Percentiles rank a stretch among this genome's conserved stretches.
These are phyloP conservation scores for Ceratocystis destructans DNA, from an alignment of 2,329 filamentous ascomycete genomes.

Conservation along the genomic window DNA sequence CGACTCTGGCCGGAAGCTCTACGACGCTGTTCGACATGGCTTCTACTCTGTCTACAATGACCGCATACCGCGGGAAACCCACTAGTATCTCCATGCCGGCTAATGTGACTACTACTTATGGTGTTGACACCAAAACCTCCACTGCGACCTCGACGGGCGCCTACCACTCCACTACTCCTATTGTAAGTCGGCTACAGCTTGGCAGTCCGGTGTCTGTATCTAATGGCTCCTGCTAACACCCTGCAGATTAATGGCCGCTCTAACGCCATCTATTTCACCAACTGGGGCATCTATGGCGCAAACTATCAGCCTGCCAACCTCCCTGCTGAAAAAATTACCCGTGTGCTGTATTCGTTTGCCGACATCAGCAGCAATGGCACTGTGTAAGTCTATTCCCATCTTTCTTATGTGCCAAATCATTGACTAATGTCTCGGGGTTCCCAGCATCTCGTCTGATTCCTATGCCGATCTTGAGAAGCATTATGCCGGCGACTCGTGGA, in stretches of 20 bases:
- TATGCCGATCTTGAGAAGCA: constrained; percentile 54
- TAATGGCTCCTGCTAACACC: not conserved
- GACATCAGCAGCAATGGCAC: constrained; percentile 20
- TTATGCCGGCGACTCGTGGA: constrained; percentile 50
- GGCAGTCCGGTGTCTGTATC: not conserved
- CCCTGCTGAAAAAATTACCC: constrained; percentile 52
- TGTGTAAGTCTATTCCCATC: constrained; percentile 21
- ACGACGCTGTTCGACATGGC: not conserved
- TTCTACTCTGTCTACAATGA: not conserved
- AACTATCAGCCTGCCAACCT: constrained; percentile 58
- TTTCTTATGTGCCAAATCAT: not conserved
- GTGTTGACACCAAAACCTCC: not conserved
- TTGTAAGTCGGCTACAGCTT: not conserved
- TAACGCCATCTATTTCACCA: constrained; percentile 41
- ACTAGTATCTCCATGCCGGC: not conserved
- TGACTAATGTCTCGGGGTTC: constrained; percentile 19
- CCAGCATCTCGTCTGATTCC: constrained; percentile 41
- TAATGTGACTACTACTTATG: not conserved
- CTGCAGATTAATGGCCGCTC: constrained; percentile 1
- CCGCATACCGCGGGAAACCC: not conserved
- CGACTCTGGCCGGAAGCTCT: not conserved
- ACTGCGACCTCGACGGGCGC: not conserved
- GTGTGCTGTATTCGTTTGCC: constrained; percentile 46
- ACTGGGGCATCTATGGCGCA: constrained; percentile 54
- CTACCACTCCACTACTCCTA: not conserved